Percentiles rank a stretch among this genome's conserved stretches.
These are phyloP conservation scores for Haplographium delicatum DNA, from an alignment of 495 filamentous ascomycete species.

Conservation along the genomic window DNA sequence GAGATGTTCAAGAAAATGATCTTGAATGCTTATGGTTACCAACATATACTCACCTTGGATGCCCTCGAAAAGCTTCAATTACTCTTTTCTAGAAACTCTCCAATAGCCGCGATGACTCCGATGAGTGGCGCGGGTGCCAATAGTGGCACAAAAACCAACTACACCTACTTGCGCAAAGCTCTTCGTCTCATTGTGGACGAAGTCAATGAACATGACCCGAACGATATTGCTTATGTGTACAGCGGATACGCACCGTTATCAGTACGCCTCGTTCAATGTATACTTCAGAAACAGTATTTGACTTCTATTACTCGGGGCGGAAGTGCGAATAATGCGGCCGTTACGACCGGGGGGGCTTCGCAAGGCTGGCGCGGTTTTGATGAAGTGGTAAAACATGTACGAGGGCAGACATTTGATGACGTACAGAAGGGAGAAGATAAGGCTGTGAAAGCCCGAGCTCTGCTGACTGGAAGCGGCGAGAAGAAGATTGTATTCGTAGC, in stretches of 20 bases:
- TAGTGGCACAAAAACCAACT: constrained; percentile 77
- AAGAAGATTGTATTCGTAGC: constrained; percentile 88
- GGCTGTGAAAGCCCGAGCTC: constrained; percentile 80
- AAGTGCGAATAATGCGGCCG: constrained; percentile 36
- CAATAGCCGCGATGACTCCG: constrained; percentile 65
- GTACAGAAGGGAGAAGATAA: constrained; percentile 92
- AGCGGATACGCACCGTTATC: constrained; percentile 94
- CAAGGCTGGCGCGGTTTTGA: constrained; percentile 91
- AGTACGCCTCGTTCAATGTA: constrained; percentile 88
- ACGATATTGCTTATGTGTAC: constrained; percentile 96
- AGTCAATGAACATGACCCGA: constrained; percentile 93
- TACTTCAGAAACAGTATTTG: constrained; percentile 84
- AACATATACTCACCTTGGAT: constrained; percentile 85
- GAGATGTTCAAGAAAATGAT: constrained; percentile 86
- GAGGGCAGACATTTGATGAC: constrained; percentile 85
- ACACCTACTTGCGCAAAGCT: constrained; percentile 76
- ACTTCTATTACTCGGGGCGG: constrained; percentile 60
- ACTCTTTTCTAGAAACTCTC: constrained; percentile 64
- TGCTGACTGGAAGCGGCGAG: constrained; percentile 65
- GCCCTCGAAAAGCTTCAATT: constrained; percentile 87
- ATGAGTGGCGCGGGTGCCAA: constrained; percentile 47
- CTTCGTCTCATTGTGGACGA: constrained; percentile 92
- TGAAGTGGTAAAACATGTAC: constrained; percentile 75
- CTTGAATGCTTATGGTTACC: constrained; percentile 88
- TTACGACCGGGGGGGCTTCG: constrained; percentile 52